These are phyloP conservation scores for Thelephora ganbajun DNA, from an alignment of 768 basidiomycete species.

Conservation along the genomic window DNA sequence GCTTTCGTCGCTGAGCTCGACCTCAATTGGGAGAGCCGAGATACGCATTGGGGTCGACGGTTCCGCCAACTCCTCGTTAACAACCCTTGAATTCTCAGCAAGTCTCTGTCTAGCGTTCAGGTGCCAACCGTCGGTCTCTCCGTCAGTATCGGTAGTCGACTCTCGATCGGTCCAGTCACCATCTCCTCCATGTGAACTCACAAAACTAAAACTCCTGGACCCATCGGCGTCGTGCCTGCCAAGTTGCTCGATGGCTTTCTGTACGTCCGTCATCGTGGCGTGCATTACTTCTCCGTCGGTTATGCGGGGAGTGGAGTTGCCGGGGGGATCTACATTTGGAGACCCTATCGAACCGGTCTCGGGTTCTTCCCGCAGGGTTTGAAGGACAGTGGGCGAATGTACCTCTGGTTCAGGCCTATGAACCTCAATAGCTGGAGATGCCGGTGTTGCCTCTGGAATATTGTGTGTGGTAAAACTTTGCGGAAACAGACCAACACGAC, in stretches of 20 bases:
- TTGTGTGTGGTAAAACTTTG: conserved; percentile 68
- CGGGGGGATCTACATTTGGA: conserved; percentile 10
- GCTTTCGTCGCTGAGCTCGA: conserved; percentile 71
- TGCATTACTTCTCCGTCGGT: conserved; percentile 54
- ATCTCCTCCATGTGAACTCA: conserved; percentile 41
- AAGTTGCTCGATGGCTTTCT: conserved; percentile 81
- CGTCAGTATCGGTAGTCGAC: conserved; percentile 42
- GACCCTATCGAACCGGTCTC: conserved; percentile 11
- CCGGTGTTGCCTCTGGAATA: conserved; percentile 24
- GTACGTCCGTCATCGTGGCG: conserved; percentile 82
- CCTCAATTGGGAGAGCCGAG: conserved; percentile 50
- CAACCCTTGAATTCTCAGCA: conserved; percentile 54
- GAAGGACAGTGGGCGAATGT: conserved; percentile 15
- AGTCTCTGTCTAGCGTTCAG: conserved; percentile 49
- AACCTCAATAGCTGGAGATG: conserved; percentile 11
- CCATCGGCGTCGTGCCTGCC: conserved; percentile 42
- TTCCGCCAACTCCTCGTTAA: conserved; percentile 35
- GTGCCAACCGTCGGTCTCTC: conserved; percentile 45
- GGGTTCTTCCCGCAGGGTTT: conserved; percentile 29
- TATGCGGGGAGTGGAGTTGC: conserved; percentile 10
- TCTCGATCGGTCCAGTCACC: conserved; percentile 30
- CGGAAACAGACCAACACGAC: conserved; percentile 85
- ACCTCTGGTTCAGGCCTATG: conserved; percentile 7
- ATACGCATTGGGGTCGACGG: conserved; percentile 18
- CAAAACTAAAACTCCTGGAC: conserved; percentile 63